Evolutionary conservation across 176 grass and related monocot species (phyloP).

Genomic region (Areca catechu): DNA sequence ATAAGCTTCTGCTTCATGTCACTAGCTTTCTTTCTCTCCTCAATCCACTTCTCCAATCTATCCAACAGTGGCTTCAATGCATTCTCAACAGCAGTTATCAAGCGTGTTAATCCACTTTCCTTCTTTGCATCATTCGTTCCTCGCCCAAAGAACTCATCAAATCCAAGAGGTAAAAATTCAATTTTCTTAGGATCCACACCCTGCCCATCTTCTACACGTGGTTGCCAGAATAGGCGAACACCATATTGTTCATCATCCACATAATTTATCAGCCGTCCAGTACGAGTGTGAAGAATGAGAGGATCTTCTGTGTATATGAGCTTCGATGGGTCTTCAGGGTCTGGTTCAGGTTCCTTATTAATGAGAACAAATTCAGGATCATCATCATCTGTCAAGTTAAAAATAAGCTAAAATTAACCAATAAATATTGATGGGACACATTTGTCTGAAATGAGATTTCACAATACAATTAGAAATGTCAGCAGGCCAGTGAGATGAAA

Average conservation of each 20-base stretch:
- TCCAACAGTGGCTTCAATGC: constrained; percentile 10
- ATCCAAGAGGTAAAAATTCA: constrained; percentile 23
- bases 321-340: constrained; percentile 26
- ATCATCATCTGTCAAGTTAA: constrained; percentile 6
- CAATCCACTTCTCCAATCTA: constrained; percentile 13
- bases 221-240: constrained; percentile 26
- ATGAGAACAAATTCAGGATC: constrained; percentile 27
- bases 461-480: too few relatives aligned
- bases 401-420: neutral
- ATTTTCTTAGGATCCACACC: constrained; percentile 24
- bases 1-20: constrained; percentile 16
- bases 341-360: constrained; percentile 33
- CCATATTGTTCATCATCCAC: constrained; percentile 26
- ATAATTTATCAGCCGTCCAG: constrained; percentile 28
- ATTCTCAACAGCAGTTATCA: constrained; percentile 9
- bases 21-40: constrained; percentile 9
- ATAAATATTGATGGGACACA: neutral
- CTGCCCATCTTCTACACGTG: constrained; percentile 11
- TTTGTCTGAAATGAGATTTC: too few relatives aligned
- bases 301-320: constrained; percentile 30
- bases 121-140: constrained; percentile 2
- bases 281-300: constrained; percentile 28
- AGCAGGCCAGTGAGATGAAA: too few relatives aligned
- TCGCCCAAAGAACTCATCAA: constrained; percentile 19
- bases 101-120: neutral